These are phyloP conservation scores for Glomus cerebriforme DNA, from an alignment of 192 early-diverging fungal genomes.

Conservation along the genomic window DNA sequence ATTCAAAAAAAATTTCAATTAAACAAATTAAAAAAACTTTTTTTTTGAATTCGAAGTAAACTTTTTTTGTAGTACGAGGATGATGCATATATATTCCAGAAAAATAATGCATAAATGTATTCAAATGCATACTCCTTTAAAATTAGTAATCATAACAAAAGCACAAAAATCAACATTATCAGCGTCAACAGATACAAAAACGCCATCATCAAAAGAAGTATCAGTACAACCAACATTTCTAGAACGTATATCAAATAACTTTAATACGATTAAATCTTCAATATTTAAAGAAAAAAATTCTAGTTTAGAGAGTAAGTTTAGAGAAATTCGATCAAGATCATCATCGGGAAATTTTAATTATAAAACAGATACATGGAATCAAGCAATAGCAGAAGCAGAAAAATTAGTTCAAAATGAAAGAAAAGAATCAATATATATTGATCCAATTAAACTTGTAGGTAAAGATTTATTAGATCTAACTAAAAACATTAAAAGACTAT, in stretches of 20 bases:
- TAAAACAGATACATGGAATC: slow-evolving; percentile 41
- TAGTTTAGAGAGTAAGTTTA: not conserved
- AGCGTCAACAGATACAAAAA: not conserved
- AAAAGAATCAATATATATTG: slow-evolving; percentile 50
- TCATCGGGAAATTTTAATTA: too few relatives aligned
- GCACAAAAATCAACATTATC: not conserved
- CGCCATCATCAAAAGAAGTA: not conserved
- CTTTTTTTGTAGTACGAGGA: too few relatives aligned
- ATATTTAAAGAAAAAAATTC: not conserved
- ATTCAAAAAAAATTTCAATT: too few relatives aligned
- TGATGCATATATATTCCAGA: too few relatives aligned
- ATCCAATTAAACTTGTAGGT: slow-evolving; percentile 78
- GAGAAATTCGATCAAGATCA: not conserved
- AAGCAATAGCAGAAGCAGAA: slow-evolving; percentile 57
- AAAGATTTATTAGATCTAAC: slow-evolving; percentile 84
- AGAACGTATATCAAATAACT: not conserved
- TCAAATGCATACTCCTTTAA: too few relatives aligned
- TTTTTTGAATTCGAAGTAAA: too few relatives aligned
- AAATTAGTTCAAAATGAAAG: slow-evolving; percentile 47
- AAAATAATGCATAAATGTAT: too few relatives aligned
- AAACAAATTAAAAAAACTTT: too few relatives aligned
- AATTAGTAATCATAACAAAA: not conserved
- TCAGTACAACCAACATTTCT: not conserved
- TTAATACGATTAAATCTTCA: not conserved
- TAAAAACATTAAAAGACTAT: slow-evolving; percentile 76